phyloP scores from a whole-genome alignment of 2,329 filamentous ascomycete species.

The Cladosporium sphaerospermum region DNA sequence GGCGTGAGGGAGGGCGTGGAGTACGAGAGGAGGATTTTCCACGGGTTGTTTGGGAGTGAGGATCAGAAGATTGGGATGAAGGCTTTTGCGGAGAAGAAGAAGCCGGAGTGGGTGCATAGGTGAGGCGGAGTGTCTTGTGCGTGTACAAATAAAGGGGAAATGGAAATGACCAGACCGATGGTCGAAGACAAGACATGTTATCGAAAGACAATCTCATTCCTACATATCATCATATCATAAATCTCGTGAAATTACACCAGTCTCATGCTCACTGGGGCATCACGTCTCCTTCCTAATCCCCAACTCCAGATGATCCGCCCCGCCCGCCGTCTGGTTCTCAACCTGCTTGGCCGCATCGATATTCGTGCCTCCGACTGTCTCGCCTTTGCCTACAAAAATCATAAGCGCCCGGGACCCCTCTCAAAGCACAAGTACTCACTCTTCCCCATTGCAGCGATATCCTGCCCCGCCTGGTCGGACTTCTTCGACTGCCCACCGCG shows the following conservation, averaged over 20 bases:
- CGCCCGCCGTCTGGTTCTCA: constrained; percentile 25
- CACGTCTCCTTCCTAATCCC: constrained; percentile 20
- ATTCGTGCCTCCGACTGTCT: constrained; percentile 21
- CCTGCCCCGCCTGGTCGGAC: constrained; percentile 21
- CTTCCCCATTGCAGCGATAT: constrained; percentile 21
- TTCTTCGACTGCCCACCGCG: constrained; percentile 24
- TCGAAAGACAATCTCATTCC: too few relatives aligned
- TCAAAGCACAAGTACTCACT: constrained; percentile 11
- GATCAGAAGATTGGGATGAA: constrained; percentile 95
- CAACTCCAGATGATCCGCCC: constrained; percentile 27
- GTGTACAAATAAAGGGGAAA: too few relatives aligned
- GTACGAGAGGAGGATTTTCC: constrained; percentile 89
- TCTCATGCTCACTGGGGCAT: neutral
- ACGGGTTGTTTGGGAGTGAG: constrained; percentile 83
- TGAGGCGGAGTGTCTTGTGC: too few relatives aligned
- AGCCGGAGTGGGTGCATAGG: constrained; percentile 77
- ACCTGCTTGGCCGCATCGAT: constrained; percentile 23
- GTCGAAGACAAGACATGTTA: too few relatives aligned
- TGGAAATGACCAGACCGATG: too few relatives aligned
- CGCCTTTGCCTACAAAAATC: constrained; percentile 11
- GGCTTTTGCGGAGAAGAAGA: constrained; percentile 92
- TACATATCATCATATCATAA: neutral
- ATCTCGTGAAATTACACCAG: neutral
- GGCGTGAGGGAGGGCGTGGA: constrained; percentile 84
- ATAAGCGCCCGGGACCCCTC: too few relatives aligned